Evolutionary conservation across 192 early-diverging fungal species (phyloP).

Genomic region (Backusella psychrophila): DNA sequence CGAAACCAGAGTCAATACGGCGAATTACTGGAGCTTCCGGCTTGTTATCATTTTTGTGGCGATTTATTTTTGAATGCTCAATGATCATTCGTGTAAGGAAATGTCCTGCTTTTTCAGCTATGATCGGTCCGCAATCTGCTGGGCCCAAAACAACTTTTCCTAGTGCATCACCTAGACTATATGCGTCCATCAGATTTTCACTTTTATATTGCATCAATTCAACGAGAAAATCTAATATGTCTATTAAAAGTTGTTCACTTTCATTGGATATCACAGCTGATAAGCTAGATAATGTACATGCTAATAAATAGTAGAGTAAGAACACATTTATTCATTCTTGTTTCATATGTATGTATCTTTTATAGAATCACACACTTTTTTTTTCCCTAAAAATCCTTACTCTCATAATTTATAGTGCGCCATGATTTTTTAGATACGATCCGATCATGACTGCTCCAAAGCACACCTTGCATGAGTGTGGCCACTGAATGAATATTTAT

Average conservation of each 20-base stretch:
- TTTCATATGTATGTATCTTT: not conserved
- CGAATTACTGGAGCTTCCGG: not conserved
- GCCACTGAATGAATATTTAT: conserved; percentile 28
- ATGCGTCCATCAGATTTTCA: conserved; percentile 26
- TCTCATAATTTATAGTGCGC: conserved; percentile 34
- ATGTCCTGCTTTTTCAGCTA: conserved; percentile 29
- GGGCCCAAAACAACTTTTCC: conserved; percentile 32
- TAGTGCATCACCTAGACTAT: conserved; percentile 27
- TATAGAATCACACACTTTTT: not conserved
- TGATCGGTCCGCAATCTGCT: conserved; percentile 22
- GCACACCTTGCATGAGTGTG: conserved; percentile 31
- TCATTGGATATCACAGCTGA: conserved; percentile 6
- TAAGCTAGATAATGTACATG: conserved; percentile 29
- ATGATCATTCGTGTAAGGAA: conserved; percentile 31
- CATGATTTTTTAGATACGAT: conserved; percentile 32
- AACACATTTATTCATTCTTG: not conserved
- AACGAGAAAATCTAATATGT: conserved; percentile 34
- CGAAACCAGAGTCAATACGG: conserved; percentile 10
- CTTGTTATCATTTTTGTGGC: not conserved
- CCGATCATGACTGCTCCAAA: conserved; percentile 27
- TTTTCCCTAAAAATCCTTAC: conserved; percentile 8
- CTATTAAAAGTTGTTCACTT: conserved; percentile 20
- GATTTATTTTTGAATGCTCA: conserved; percentile 23
- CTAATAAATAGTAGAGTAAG: not conserved
- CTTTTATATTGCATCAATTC: conserved; percentile 29